Percentiles rank a stretch among this genome's conserved stretches.
These are phyloP conservation scores for Aspergillus piperis DNA, from an alignment of 2,329 filamentous ascomycete species.

Conservation along the genomic window DNA sequence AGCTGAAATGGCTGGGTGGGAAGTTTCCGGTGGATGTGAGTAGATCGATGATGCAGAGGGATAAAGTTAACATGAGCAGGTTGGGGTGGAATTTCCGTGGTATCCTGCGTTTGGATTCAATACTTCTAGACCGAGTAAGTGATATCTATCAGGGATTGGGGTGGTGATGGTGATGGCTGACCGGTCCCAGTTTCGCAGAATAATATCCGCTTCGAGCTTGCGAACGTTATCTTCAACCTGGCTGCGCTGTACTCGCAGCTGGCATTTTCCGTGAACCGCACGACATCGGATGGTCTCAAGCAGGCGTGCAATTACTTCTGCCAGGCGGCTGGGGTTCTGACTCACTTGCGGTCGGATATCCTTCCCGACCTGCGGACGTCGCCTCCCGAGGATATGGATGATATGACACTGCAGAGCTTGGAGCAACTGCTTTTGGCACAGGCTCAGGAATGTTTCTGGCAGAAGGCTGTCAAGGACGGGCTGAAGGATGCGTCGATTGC, in stretches of 20 bases:
- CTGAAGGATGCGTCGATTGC: conserved; percentile 92
- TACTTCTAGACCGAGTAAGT: conserved; percentile 64
- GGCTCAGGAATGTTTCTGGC: conserved; percentile 97
- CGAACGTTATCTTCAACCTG: conserved; percentile 91
- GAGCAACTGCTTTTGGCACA: conserved; percentile 85
- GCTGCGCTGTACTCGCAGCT: conserved; percentile 92
- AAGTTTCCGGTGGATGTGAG: conserved; percentile 94
- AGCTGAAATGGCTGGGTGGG: conserved; percentile 87
- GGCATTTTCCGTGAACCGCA: conserved; percentile 75
- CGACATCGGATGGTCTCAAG: conserved; percentile 79
- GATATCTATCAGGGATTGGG: not conserved
- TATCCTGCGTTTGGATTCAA: conserved; percentile 93
- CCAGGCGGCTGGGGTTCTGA: conserved; percentile 79
- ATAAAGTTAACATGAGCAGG: conserved; percentile 52
- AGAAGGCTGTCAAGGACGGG: conserved; percentile 90
- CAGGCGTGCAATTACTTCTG: conserved; percentile 88
- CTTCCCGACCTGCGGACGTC: conserved; percentile 80
- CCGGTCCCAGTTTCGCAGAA: conserved; percentile 58
- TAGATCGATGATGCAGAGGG: conserved; percentile 10
- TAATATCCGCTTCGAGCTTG: conserved; percentile 77
- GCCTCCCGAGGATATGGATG: conserved; percentile 95
- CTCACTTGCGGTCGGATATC: conserved; percentile 72
- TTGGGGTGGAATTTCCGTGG: conserved; percentile 95
- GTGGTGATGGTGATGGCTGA: not conserved
- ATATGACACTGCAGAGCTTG: conserved; percentile 78